Base-by-base conservation (phyloP, 495 filamentous ascomycete species). In the Lasiosphaeria ovina region DNA sequence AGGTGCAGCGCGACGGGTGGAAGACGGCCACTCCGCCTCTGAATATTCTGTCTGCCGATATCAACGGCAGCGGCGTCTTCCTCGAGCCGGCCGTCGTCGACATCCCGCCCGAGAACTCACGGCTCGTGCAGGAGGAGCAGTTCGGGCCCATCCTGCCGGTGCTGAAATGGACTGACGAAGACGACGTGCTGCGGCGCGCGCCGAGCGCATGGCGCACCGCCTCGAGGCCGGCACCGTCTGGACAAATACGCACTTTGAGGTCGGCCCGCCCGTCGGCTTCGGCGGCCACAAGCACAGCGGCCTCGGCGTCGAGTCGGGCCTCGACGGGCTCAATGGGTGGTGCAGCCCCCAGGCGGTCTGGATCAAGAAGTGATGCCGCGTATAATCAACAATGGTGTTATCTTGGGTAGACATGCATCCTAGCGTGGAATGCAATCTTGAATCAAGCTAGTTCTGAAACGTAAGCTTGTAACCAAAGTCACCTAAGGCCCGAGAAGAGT, bases 201-300 rank as follows among this genome's bases (percentile, higher is more conserved):
- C 86, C 86, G 64, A 70, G 72, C 16, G 66, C 71, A 75, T 72
- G 3, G 84, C n/a, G n/a, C n/a, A n/a, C 24, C 24, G 83, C 0
- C 75, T 87, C 0, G 84, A 80, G 55, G 78, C 80, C 0, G 85
- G 84, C 0, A 81, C 62, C 33, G 81, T 86, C 33, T 87, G 80
- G 79, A 78, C 87, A 12, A 86, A 87, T 67, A 65, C 65, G 4
- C 75, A 77, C 45, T 75, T 76, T 45, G 65, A 70, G 7, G 16
- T 67, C 8, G 51, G 51, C 0, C 78, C 74, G 11, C 71, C 80
- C 61, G 76, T 75, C 4, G 73, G 79, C 5, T 85, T 84, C 64
- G 80, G 81, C 8, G 84, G 83, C 0, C 77, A 80, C 61, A 86
- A 86, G 74, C 70, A 79, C 62, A 80, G 76, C 52, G 85, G 85